A percentile compares a stretch with the other conserved stretches of the same genome.
phyloP scores from a whole-genome alignment of 2,329 filamentous ascomycete genomes.

The Penicillium verrucosum region DNA sequence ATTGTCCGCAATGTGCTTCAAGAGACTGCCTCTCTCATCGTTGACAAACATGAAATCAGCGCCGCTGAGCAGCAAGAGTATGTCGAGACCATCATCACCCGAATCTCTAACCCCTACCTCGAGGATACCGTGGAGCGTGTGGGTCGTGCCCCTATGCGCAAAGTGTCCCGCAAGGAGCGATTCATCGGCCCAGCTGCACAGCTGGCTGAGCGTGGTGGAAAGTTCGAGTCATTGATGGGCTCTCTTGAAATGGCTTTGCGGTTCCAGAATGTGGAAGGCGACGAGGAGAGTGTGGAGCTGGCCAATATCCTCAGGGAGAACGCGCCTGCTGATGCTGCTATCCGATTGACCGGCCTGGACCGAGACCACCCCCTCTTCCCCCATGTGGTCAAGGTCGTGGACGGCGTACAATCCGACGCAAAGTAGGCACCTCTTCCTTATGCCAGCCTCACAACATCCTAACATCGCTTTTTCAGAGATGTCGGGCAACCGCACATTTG shows the following conservation, averaged over 20 bases:
- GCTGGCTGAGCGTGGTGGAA: conserved; percentile 75
- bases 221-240: conserved; percentile 70
- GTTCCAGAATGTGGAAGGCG: conserved; percentile 90
- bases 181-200: conserved; percentile 90
- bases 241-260: conserved; percentile 88
- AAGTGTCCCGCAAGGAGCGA: conserved; percentile 90
- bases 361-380: conserved; percentile 72
- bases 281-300: conserved; percentile 83
- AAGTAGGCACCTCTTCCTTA: conserved; percentile 29
- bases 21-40: conserved; percentile 84
- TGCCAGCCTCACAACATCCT: neutral
- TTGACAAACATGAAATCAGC: conserved; percentile 78
- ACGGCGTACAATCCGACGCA: conserved; percentile 67
- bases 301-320: conserved; percentile 78
- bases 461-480: conserved; percentile 23
- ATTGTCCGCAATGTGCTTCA: conserved; percentile 75
- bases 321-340: conserved; percentile 69
- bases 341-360: conserved; percentile 78
- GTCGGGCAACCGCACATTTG: conserved; percentile 30
- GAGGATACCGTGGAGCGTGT: conserved; percentile 94
- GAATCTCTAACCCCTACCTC: conserved; percentile 89
- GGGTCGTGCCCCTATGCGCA: conserved; percentile 88
- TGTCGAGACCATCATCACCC: conserved; percentile 84
- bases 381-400: conserved; percentile 71
- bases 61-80: conserved; percentile 76